Conservation (phyloP, 805 yeast genomes). For the Cyberlindnera galapagoensis region DNA sequence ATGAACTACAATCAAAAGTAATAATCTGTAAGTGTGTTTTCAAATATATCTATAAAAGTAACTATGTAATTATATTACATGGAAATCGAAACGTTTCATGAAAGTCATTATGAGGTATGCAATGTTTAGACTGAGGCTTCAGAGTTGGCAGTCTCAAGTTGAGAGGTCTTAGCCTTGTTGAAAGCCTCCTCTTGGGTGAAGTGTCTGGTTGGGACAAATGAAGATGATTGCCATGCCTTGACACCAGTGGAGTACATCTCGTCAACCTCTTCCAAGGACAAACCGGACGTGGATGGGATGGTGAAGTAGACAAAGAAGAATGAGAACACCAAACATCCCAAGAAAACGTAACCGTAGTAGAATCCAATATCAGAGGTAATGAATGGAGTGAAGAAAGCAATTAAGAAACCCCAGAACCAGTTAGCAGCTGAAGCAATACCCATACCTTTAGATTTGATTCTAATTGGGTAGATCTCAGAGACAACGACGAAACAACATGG, state of each 20-base stretch:
- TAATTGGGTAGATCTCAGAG: constrained; percentile 65
- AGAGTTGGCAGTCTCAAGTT: constrained; percentile 9
- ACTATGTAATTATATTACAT: too few species aligned
- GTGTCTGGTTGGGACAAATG: constrained; percentile 43
- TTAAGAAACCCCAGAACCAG: constrained; percentile 63
- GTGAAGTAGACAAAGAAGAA: constrained; percentile 66
- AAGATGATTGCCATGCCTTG: constrained; percentile 40
- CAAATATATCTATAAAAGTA: too few species aligned
- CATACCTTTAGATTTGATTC: constrained; percentile 54
- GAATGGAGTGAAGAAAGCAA: constrained; percentile 66
- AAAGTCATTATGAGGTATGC: too few species aligned
- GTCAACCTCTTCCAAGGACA: constrained; percentile 78
- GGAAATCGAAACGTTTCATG: too few species aligned
- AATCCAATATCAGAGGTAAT: constrained; percentile 61
- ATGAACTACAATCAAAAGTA: too few species aligned
- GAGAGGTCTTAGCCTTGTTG: constrained; percentile 20
- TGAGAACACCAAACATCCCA: constrained; percentile 53
- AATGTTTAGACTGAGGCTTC: constrained; percentile 2
- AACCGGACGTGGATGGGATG: constrained; percentile 75
- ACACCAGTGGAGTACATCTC: constrained; percentile 43
- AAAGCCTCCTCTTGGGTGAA: constrained; percentile 20
- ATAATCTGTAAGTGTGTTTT: too few species aligned
- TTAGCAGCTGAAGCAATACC: constrained; percentile 58
- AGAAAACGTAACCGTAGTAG: constrained; percentile 60
- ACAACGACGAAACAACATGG: constrained; percentile 59